Evolutionary conservation across 2,329 filamentous ascomycete species (phyloP).

Genomic region (Colletotrichum sp.): DNA sequence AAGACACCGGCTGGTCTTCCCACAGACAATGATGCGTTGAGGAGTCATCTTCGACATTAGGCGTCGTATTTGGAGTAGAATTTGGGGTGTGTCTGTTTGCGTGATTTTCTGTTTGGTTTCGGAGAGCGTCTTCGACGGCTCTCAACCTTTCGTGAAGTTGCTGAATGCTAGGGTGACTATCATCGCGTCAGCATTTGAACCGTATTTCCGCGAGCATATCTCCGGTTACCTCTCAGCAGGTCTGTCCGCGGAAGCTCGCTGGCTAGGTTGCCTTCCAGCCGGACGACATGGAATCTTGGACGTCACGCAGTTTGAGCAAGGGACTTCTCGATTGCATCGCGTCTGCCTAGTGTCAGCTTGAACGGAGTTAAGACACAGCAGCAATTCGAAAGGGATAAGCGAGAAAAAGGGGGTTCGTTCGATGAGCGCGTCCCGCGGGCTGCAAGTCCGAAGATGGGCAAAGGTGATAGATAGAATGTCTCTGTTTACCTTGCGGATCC

Average conservation of each 20-base stretch:
- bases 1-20: not conserved
- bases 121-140: conserved; percentile 15
- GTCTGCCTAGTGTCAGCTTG: conserved; percentile 4
- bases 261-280: not conserved
- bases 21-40: not conserved
- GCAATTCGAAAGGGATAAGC: not conserved
- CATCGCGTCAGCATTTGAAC: not conserved
- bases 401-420: not conserved
- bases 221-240: not conserved
- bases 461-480: not conserved
- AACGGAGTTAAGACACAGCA: not conserved
- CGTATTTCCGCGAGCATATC: not conserved
- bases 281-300: conserved; percentile 24
- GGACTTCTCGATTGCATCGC: conserved; percentile 23
- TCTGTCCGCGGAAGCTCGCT: not conserved
- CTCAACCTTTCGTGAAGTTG: conserved; percentile 17
- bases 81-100: not conserved
- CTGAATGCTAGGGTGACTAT: not conserved
- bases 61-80: not conserved
- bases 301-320: conserved; percentile 26
- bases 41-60: conserved; percentile 1
- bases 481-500: conserved; percentile 5
- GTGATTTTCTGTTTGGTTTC: not conserved
- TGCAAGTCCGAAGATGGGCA: not conserved
- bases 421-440: not conserved